phyloP scores from a whole-genome alignment of 1,139 yeast species.

The Suhomyces wounanorum region DNA sequence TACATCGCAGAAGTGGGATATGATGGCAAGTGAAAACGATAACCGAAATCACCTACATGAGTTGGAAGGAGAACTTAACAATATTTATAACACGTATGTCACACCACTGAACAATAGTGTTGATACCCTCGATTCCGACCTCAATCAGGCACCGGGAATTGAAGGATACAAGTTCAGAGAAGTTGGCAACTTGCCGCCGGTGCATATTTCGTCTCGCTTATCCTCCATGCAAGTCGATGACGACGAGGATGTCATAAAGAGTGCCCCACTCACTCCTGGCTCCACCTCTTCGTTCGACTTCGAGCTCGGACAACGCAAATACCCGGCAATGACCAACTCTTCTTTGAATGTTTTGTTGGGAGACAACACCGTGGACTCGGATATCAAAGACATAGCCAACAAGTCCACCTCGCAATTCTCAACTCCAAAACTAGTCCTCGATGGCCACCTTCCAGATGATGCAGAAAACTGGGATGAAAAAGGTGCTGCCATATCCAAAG shows the following conservation, averaged over 20 bases:
- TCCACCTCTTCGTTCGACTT: slow-evolving; percentile 17
- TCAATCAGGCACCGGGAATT: slow-evolving; percentile 16
- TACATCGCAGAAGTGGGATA: neutral
- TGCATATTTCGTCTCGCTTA: slow-evolving; percentile 35
- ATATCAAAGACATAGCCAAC: slow-evolving; percentile 6
- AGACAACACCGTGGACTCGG: slow-evolving; percentile 21
- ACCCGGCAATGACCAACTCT: slow-evolving; percentile 33
- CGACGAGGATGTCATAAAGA: slow-evolving; percentile 19
- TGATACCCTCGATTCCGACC: slow-evolving; percentile 35
- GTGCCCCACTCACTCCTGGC: slow-evolving; percentile 28
- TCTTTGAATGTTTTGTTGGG: slow-evolving; percentile 43
- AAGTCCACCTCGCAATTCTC: neutral
- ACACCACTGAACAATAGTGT: slow-evolving; percentile 22
- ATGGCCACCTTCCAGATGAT: neutral
- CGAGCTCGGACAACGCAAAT: slow-evolving; percentile 5
- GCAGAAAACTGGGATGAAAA: slow-evolving; percentile 32
- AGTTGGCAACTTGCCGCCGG: slow-evolving; percentile 17
- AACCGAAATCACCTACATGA: slow-evolving; percentile 17
- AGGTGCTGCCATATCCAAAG: slow-evolving; percentile 42
- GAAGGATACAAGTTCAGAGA: slow-evolving; percentile 8
- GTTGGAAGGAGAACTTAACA: slow-evolving; percentile 35
- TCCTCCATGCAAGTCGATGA: slow-evolving; percentile 25
- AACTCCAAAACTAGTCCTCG: neutral
- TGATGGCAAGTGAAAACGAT: neutral
- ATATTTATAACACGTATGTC: slow-evolving; percentile 36